Evolutionary conservation across 2,329 filamentous ascomycete species (phyloP).

Genomic region (Fusarium nodosum): DNA sequence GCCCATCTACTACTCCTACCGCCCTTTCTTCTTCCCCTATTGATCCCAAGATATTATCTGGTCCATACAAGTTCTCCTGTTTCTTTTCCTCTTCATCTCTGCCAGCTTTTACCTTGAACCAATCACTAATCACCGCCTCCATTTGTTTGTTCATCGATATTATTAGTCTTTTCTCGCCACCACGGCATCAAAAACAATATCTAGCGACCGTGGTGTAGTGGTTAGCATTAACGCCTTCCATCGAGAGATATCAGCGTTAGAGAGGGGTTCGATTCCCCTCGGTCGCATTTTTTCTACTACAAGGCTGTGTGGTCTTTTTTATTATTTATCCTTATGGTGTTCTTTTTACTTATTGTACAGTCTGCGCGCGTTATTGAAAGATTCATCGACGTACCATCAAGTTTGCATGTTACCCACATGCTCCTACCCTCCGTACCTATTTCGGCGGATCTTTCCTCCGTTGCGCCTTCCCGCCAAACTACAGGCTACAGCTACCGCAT

Average conservation of each 20-base stretch:
- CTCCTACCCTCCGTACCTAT: no score
- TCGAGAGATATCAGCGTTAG: constrained; percentile 12
- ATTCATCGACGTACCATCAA: background rate
- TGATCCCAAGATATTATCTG: background rate
- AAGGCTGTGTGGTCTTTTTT: fast-evolving
- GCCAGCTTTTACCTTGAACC: background rate
- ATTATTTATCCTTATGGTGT: background rate
- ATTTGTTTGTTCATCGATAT: fast-evolving
- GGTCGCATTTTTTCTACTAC: background rate
- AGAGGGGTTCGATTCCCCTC: constrained; percentile 38
- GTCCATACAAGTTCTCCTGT: background rate
- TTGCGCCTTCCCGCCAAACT: constrained; percentile 30
- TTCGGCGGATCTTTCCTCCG: constrained; percentile 39
- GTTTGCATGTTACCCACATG: no score
- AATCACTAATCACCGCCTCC: background rate
- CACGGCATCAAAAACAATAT: background rate
- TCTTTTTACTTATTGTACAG: background rate
- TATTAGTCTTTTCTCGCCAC: fast-evolving
- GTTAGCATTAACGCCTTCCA: constrained; percentile 38
- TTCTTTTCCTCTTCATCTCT: background rate
- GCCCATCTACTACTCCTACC: background rate
- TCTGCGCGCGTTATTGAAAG: background rate
- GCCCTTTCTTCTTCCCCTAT: background rate
- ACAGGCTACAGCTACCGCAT: constrained; percentile 44
- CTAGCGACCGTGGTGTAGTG: constrained; percentile 35